These are phyloP conservation scores for Chrysoporthe puriensis DNA, from an alignment of 2,329 filamentous ascomycete species.

Conservation along the genomic window DNA sequence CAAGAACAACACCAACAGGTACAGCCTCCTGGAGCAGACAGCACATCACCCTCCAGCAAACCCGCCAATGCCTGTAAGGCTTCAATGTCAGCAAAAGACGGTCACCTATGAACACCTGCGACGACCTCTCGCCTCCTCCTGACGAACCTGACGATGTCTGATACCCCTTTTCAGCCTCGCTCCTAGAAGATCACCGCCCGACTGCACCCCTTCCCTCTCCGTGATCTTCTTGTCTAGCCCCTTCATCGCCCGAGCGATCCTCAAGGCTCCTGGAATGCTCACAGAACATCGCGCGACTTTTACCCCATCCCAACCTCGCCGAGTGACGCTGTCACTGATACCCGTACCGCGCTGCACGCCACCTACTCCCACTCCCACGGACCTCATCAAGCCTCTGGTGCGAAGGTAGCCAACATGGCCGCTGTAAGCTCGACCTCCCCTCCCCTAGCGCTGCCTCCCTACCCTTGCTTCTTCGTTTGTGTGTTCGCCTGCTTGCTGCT, in stretches of 20 bases:
- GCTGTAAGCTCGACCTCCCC: constrained; percentile 39
- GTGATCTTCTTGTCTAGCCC: constrained; percentile 9
- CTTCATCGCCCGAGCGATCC: neutral
- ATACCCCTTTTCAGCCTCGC: constrained; percentile 14
- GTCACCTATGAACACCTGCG: constrained; percentile 21
- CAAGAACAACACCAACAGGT: constrained; percentile 15
- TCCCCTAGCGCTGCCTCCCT: neutral
- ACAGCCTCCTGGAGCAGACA: neutral
- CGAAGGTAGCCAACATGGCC: constrained; percentile 40
- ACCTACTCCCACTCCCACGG: constrained; percentile 21
- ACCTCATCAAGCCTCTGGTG: constrained; percentile 11
- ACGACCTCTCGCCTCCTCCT: constrained; percentile 16
- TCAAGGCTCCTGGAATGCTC: constrained; percentile 23
- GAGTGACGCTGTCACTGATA: constrained; percentile 18
- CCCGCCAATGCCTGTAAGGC: neutral
- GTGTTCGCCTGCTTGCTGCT: neutral
- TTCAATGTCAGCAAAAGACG: constrained; percentile 3
- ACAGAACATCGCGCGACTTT: constrained; percentile 6
- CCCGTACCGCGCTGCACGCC: constrained; percentile 15
- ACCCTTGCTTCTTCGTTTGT: neutral
- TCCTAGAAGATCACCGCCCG: constrained; percentile 20
- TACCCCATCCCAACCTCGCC: constrained; percentile 8
- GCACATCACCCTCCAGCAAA: constrained; percentile 3
- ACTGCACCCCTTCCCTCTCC: constrained; percentile 9
- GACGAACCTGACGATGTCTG: constrained; percentile 27